Evolutionary conservation across 345 rosid genomes (phyloP), one percentile per base, ranked within the genome.

Genomic region (Ceriops tagal): DNA sequence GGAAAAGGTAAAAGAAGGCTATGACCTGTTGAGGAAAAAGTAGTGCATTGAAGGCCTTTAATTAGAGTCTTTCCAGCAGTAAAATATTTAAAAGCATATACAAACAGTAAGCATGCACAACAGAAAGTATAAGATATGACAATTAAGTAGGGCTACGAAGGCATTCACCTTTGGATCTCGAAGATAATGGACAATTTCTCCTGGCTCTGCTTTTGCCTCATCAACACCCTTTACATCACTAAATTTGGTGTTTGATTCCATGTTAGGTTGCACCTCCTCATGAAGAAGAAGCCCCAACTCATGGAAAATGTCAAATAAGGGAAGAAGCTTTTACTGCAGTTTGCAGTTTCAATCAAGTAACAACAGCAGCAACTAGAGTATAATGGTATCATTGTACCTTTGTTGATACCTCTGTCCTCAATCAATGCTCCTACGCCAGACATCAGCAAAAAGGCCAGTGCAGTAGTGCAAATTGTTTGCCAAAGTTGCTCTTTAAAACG

Each of bases 181-280:
- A 27, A 95, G 97, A 80, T 92, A 95, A 77, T 90, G 97, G 55
- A 95, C 97, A 77, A 95, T 95, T 78, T 92, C 99, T 78, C 92
- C 98, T 49, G 92, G 82, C 85, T 95, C 98, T 27, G 95, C 81
- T 75, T 92, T 92, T 68, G 99, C 99, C 88, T 95, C 98, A 80
- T 92, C 98, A 77, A 95, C 97, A 62, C 98, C 98, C 75, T 95
- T 95, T 13, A 95, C 98, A 61, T 95, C 97, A 59, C 78, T 84
- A 74, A 95, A 95, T 80, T 92, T 95, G 66, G 99, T 92, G 78
- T 79, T 86, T 0, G 97, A 87, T 80, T 88, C 98, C 91, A 89
- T 81, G 81, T 85, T 93, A 28, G 97, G 97, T 78, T 88, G 98
- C 67, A 95, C 98, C 80, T 95, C 99, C 73, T 95, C 98, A 30